Conservation (phyloP, 108 stramenopile species). For the Fragilariopsis cylindrus region DNA sequence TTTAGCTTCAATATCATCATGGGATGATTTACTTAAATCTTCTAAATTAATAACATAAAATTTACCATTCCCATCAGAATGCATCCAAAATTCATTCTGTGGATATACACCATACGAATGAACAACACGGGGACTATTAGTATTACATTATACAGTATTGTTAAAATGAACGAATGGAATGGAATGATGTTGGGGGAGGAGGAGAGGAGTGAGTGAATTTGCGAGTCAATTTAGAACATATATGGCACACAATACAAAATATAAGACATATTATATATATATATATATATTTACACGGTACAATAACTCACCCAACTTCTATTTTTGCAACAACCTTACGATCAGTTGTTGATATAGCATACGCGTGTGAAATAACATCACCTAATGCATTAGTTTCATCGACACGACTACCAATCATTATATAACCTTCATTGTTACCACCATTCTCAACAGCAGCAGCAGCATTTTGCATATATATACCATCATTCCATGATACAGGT, state of each 20-base stretch:
- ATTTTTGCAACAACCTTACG: not conserved
- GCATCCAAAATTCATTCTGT: conserved; percentile 22
- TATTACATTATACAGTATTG: conserved; percentile 3
- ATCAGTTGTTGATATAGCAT: not conserved
- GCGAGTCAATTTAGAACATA: not conserved
- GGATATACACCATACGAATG: conserved; percentile 21
- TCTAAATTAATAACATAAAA: conserved; percentile 22
- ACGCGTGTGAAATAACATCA: not conserved
- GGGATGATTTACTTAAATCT: conserved; percentile 11
- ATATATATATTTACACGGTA: not conserved
- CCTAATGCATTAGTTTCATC: conserved; percentile 9
- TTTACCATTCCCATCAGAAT: conserved; percentile 27
- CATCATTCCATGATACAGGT: conserved; percentile 13
- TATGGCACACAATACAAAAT: not conserved
- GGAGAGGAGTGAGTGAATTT: not conserved
- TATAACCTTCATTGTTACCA: conserved; percentile 5
- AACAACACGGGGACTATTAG: conserved; percentile 18
- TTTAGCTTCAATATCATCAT: conserved; percentile 8
- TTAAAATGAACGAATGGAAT: not conserved
- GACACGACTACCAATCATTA: conserved; percentile 12
- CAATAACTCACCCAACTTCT: conserved; percentile 10
- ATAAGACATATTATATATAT: not conserved
- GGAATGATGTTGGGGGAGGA: not conserved
- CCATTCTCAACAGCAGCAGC: not conserved
- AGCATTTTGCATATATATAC: conserved; percentile 18